These are phyloP conservation scores for Pyrenochaeta sp. DNA, from an alignment of 2,329 filamentous ascomycete genomes.

Conservation along the genomic window DNA sequence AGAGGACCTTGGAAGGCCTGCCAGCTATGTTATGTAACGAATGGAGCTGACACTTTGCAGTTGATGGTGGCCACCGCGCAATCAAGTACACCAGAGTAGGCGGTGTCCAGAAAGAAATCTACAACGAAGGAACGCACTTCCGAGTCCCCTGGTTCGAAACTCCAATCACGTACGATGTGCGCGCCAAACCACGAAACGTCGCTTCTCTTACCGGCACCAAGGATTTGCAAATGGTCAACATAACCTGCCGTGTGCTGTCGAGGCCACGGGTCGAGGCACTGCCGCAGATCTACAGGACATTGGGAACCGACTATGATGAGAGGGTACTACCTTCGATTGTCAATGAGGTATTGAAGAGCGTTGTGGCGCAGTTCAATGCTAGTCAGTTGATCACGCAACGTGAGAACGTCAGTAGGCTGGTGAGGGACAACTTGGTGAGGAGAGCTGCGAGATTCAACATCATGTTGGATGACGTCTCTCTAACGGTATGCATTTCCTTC, in stretches of 20 bases:
- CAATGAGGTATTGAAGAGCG: conserved; percentile 98
- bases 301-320: conserved; percentile 97
- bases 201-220: conserved; percentile 97
- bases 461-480: conserved; percentile 92
- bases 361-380: conserved; percentile 98
- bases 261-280: conserved; percentile 86
- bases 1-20: not conserved
- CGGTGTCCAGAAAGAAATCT: conserved; percentile 96
- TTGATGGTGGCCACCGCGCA: conserved; percentile 97
- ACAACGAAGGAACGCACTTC: conserved; percentile 96
- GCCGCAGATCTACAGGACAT: conserved; percentile 95
- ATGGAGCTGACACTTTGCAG: conserved; percentile 55
- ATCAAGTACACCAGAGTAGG: conserved; percentile 96
- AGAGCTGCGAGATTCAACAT: conserved; percentile 97
- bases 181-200: conserved; percentile 95
- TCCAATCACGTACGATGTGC: conserved; percentile 95
- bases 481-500: conserved; percentile 73
- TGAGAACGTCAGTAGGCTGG: conserved; percentile 91
- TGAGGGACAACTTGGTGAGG: conserved; percentile 90
- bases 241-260: conserved; percentile 98
- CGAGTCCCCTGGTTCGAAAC: conserved; percentile 97
- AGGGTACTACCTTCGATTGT: conserved; percentile 97
- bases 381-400: conserved; percentile 98
- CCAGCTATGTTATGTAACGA: not conserved
- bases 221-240: conserved; percentile 99